Evolutionary conservation across 768 basidiomycete genomes (phyloP).

Genomic region (Suillus fuscotomentosus): DNA sequence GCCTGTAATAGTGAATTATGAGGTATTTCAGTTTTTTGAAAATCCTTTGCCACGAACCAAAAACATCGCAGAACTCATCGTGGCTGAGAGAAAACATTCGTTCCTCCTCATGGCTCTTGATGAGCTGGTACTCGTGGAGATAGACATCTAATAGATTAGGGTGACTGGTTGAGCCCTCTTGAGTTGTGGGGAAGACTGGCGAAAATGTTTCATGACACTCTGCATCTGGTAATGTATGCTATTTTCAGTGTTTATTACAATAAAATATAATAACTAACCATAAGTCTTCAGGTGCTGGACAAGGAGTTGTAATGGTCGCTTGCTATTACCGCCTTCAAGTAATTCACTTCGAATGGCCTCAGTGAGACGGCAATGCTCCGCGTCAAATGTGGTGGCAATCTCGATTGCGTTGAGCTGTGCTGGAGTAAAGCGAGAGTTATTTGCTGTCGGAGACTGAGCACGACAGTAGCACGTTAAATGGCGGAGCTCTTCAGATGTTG

Average conservation of each 20-base stretch:
- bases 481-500: not conserved
- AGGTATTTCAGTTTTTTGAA: not conserved
- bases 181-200: not conserved
- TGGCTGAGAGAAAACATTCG: not conserved
- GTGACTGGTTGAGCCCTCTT: not conserved
- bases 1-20: not conserved
- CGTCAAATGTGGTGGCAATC: conserved; percentile 36
- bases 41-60: not conserved
- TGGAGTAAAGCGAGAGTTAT: not conserved
- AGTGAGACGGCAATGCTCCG: conserved; percentile 25
- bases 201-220: not conserved
- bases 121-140: not conserved
- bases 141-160: not conserved
- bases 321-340: conserved; percentile 20
- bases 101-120: not conserved
- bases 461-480: not conserved
- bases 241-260: not conserved
- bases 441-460: not conserved
- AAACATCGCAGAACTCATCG: not conserved
- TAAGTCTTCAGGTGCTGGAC: conserved; percentile 37
- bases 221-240: not conserved
- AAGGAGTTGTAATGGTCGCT: conserved; percentile 38
- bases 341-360: conserved; percentile 23
- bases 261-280: conserved; percentile 24
- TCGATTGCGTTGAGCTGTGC: conserved; percentile 33